phyloP scores from a whole-genome alignment of 1,284 basidiomycete species.

The Testicularia cyperi region DNA sequence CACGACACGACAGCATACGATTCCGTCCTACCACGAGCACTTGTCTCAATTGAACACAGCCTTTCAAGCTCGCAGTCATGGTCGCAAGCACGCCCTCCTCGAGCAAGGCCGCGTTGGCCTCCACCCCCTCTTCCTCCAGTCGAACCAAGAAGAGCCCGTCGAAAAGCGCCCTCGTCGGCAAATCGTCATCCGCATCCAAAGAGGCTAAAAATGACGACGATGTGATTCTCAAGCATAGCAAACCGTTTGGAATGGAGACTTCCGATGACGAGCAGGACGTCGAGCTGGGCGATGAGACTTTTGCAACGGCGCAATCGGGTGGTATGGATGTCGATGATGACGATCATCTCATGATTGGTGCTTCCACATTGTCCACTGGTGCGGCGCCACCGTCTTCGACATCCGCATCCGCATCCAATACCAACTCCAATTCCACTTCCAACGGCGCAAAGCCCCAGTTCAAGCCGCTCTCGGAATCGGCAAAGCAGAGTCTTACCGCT shows the following conservation, averaged over 20 bases:
- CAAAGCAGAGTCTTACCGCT: slow-evolving; percentile 10
- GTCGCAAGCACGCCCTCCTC: too few relatives aligned
- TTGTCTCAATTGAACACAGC: too few relatives aligned
- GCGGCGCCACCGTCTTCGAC: not conserved
- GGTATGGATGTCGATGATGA: slow-evolving; percentile 16
- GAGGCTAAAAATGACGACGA: too few relatives aligned
- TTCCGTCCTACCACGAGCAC: too few relatives aligned
- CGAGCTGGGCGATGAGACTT: slow-evolving; percentile 21
- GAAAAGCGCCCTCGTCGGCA: too few relatives aligned
- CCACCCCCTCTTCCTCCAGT: too few relatives aligned
- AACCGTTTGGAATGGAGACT: slow-evolving; percentile 33
- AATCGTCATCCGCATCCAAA: too few relatives aligned
- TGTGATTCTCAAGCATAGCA: slow-evolving; percentile 35
- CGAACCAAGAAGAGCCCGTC: too few relatives aligned
- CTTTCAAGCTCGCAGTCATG: too few relatives aligned
- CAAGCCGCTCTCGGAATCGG: slow-evolving; percentile 11
- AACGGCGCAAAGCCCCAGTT: slow-evolving; percentile 13
- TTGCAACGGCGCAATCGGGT: slow-evolving; percentile 8
- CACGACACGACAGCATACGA: too few relatives aligned
- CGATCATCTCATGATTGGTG: slow-evolving; percentile 38
- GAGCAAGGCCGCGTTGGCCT: too few relatives aligned
- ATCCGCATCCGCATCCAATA: not conserved
- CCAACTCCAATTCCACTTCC: not conserved
- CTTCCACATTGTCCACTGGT: slow-evolving; percentile 2
- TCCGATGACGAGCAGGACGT: slow-evolving; percentile 32